phyloP scores from a whole-genome alignment of 73 alveolate genomes.

The Breviolum minutum region DNA sequence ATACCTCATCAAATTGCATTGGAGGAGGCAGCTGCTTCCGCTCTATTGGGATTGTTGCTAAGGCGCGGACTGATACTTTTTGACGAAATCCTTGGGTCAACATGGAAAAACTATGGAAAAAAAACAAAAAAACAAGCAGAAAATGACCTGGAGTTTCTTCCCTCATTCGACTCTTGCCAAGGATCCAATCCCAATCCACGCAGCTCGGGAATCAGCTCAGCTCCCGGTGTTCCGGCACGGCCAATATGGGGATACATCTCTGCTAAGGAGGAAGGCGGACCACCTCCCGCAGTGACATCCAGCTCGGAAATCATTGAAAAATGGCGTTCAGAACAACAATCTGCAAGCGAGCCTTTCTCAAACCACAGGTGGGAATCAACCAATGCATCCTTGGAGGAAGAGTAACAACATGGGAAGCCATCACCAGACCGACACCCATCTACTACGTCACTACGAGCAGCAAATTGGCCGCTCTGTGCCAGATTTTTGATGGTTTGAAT shows the following conservation, averaged over 20 bases:
- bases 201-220: constrained; percentile 75
- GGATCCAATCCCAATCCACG: constrained; percentile 45
- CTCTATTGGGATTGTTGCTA: not conserved
- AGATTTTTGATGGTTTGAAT: constrained; percentile 49
- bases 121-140: not conserved
- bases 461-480: constrained; percentile 59
- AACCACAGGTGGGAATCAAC: constrained; percentile 79
- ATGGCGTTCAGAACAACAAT: not conserved
- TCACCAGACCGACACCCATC: too few species aligned
- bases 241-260: constrained; percentile 77
- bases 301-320: not conserved
- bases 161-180: not conserved
- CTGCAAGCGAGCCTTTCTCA: constrained; percentile 48
- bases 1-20: not conserved
- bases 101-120: too few species aligned
- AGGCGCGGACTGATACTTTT: constrained; percentile 82
- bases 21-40: not conserved
- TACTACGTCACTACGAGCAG: not conserved
- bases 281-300: not conserved
- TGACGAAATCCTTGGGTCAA: constrained; percentile 50
- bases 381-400: constrained; percentile 21
- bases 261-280: constrained; percentile 76
- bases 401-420: not conserved
- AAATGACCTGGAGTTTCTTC: not conserved
- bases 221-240: constrained; percentile 75